phyloP scores from a whole-genome alignment of 1,284 basidiomycete species.

The Takashimella koratensis region DNA sequence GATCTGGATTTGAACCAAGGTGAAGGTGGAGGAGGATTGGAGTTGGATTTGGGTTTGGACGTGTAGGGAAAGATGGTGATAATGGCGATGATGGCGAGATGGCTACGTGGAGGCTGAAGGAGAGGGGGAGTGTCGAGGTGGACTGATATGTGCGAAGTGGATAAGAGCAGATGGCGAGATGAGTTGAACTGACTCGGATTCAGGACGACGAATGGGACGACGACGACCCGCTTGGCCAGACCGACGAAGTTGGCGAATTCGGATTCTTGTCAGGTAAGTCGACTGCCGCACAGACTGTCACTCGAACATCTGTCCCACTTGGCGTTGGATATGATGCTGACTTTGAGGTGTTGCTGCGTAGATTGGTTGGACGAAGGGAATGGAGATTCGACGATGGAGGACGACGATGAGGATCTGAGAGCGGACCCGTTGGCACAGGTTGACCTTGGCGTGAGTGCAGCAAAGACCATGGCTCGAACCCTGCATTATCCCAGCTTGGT shows the following conservation, averaged over 20 bases:
- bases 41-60: too few species aligned
- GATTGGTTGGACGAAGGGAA: slow-evolving; percentile 60
- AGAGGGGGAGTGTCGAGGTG: too few species aligned
- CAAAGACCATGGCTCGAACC: too few species aligned
- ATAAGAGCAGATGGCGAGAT: too few species aligned
- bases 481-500: too few species aligned
- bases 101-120: slow-evolving; percentile 7
- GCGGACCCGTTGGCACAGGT: slow-evolving; percentile 82
- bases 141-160: too few species aligned
- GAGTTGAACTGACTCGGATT: not conserved
- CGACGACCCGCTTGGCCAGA: slow-evolving; percentile 57
- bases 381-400: slow-evolving; percentile 62
- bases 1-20: too few species aligned
- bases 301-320: slow-evolving; percentile 58
- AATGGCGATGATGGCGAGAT: too few species aligned
- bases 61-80: too few species aligned
- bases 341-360: slow-evolving; percentile 19
- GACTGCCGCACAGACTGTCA: not conserved
- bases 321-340: slow-evolving; percentile 51
- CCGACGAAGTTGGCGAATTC: slow-evolving; percentile 48
- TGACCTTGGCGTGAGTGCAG: slow-evolving; percentile 76
- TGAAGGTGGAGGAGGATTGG: too few species aligned
- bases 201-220: slow-evolving; percentile 87
- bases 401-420: slow-evolving; percentile 86
- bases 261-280: slow-evolving; percentile 50